Evolutionary conservation across 345 rosid genomes (phyloP).

Genomic region (Erucastrum elatum): DNA sequence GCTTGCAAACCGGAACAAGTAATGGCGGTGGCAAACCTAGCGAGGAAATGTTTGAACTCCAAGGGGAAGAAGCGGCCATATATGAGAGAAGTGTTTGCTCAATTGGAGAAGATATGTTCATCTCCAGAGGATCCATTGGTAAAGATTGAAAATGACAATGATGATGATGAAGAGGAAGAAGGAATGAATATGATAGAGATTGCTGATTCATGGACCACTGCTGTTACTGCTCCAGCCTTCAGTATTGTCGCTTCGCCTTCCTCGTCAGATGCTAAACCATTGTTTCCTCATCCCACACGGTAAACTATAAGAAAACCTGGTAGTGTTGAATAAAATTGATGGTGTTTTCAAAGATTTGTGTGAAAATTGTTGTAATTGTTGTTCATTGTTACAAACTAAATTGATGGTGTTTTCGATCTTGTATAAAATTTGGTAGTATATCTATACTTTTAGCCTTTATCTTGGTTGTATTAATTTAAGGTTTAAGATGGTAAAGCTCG

Average conservation of each 20-base stretch:
- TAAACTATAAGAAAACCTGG: not conserved
- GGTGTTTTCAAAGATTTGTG: no score
- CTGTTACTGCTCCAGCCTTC: no score
- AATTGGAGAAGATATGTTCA: slow-evolving; percentile 35
- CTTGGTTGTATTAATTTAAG: no score
- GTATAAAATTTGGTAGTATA: no score
- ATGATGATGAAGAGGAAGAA: slow-evolving; percentile 8
- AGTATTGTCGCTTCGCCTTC: not conserved
- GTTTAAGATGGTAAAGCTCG: no score
- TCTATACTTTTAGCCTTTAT: no score
- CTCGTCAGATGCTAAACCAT: not conserved
- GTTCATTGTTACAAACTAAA: no score
- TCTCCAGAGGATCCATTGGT: not conserved
- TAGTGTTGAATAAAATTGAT: no score
- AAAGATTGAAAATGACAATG: not conserved
- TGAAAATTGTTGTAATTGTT: no score
- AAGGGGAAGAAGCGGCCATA: slow-evolving; percentile 50
- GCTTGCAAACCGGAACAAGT: not conserved
- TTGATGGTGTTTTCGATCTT: no score
- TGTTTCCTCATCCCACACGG: not conserved
- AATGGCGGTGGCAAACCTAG: slow-evolving; percentile 6
- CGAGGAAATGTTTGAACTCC: slow-evolving; percentile 46
- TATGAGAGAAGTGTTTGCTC: slow-evolving; percentile 51
- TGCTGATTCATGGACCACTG: no score
- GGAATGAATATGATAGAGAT: not conserved